A percentile compares a stretch with the other conserved stretches of the same genome.
Conservation (phyloP, 495 filamentous ascomycete species). For the Parathielavia hyrcaniae region DNA sequence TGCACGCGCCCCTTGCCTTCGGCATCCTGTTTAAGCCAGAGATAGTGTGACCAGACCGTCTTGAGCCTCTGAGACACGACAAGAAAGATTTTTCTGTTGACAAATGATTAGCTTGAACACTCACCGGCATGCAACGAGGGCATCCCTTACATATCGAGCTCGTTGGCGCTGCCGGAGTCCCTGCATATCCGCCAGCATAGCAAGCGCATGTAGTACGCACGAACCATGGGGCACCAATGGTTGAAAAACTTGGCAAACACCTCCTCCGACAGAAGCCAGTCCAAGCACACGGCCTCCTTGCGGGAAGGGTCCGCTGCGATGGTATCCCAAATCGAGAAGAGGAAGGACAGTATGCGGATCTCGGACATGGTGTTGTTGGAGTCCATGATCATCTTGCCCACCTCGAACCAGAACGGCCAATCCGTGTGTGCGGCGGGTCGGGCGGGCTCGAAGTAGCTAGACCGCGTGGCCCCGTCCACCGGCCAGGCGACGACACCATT, state of each 20-base stretch:
- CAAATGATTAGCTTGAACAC: slow-evolving; percentile 10
- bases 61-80: slow-evolving; percentile 63
- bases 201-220: slow-evolving; percentile 90
- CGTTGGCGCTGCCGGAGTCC: slow-evolving; percentile 60
- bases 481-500: slow-evolving; percentile 33
- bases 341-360: slow-evolving; percentile 77
- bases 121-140: not conserved
- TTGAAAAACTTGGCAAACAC: slow-evolving; percentile 82
- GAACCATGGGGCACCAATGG: slow-evolving; percentile 98
- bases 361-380: slow-evolving; percentile 94
- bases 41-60: slow-evolving; percentile 71
- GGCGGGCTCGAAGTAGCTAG: slow-evolving; percentile 13
- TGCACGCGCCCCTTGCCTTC: slow-evolving; percentile 48
- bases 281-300: slow-evolving; percentile 66
- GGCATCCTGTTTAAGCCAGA: slow-evolving; percentile 61
- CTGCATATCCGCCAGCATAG: slow-evolving; percentile 88
- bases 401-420: slow-evolving; percentile 86
- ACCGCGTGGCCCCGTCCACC: slow-evolving; percentile 11
- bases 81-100: slow-evolving; percentile 58
- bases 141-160: slow-evolving; percentile 61
- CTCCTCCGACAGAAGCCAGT: slow-evolving; percentile 72
- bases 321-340: slow-evolving; percentile 75
- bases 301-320: slow-evolving; percentile 60
- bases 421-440: slow-evolving; percentile 46
- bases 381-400: slow-evolving; percentile 73